Base-by-base conservation (phyloP, 768 basidiomycete species). In the Kwoniella pini region DNA sequence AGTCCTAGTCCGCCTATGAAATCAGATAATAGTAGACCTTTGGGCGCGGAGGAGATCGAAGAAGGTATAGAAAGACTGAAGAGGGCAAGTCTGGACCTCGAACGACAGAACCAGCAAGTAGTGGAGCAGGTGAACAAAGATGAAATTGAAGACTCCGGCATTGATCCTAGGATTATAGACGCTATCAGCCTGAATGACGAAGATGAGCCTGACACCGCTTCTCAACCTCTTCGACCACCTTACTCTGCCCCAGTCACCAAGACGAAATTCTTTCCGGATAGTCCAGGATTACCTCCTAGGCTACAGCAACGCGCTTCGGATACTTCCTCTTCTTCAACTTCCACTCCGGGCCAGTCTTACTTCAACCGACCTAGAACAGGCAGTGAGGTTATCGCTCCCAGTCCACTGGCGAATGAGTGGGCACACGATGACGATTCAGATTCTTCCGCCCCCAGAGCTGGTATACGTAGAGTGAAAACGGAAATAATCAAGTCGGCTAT, bases 381-480 rank as follows among this genome's bases (percentile, higher is more conserved):
- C 12, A 73, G 71, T 40, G 74, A 71, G 45, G 74, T 77, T 19
- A 65, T 74, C 26, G 68, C 62, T 1, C 76, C 76, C 13, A 71
- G 69, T 49, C 76, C 76, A 11, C 49, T 77, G 17, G 73, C 71
- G 12, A 71, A 72, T 24, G 74, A 74, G 38, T 76, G 72, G 72
- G 70, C 64, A 6, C 40, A 68, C 17, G 65, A 67, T 43, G 50
- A 44, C 17, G 30, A 43, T 57, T 44, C 62, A 13, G 68, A 70
- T 31, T 60, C 68, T 11, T 53, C 68, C 2, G 28, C 48, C 1
- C 58, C 63, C 4, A 27, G 19, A 12, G 51, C 49, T 4, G 63
- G 66, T 5, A 64, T 71, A 2, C 54, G 69, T 2, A 33, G 69
- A 30, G 28, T 69, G 2, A 63, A 63, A 40, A 71, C 71, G 11